Base-by-base conservation (phyloP, 225 moss, liverwort and hornwort genomes). In the Sphagnum contortum region DNA sequence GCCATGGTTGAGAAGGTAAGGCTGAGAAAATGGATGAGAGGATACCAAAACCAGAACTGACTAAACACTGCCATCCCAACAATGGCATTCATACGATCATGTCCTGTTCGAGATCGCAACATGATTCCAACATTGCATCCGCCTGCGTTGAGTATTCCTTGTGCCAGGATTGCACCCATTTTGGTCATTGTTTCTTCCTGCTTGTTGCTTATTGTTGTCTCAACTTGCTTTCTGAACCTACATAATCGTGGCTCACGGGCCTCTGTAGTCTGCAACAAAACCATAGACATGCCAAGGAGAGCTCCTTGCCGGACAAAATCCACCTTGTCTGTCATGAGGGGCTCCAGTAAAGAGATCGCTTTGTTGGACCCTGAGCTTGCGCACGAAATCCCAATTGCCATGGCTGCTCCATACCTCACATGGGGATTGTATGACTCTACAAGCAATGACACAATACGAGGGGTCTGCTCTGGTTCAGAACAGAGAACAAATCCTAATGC, bases 11-110 rank as follows among this genome's bases (percentile, higher is more conserved):
- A 88, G 53, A 96, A 96, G 2, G 96, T 92, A 50, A 96, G 77
- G 73, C 96, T 96, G 64, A 96, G 47, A 75, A 96, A 96, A 66
- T 96, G 92, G 48, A 96, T 79, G 53, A 96, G 70, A 0, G 96
- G 96, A 52, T 96, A 96, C 96, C 96, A 96, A 60, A 92, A 96
- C 96, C 96, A 96, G 66, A 96, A 96, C 78, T 96, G 96, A 62
- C 92, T 96, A 65, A 96, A 96, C 9, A 96, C 88, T 2, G 96
- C 96, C 92, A 96, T 96, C 7, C 96, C 96, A n/a, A 96, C 96
- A 0, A 96, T 88, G 2, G 96, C 96, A 14, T 90, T 96, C 77
- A 96, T 81, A 45, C 96, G 90, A 70, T 92, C 96, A 3, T 96
- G 92, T 5, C 96, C 96, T 2, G 96, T 92, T 78, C 96, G 81